phyloP scores from a whole-genome alignment of 768 basidiomycete species.

The Pilatotrama ljubarskyi region DNA sequence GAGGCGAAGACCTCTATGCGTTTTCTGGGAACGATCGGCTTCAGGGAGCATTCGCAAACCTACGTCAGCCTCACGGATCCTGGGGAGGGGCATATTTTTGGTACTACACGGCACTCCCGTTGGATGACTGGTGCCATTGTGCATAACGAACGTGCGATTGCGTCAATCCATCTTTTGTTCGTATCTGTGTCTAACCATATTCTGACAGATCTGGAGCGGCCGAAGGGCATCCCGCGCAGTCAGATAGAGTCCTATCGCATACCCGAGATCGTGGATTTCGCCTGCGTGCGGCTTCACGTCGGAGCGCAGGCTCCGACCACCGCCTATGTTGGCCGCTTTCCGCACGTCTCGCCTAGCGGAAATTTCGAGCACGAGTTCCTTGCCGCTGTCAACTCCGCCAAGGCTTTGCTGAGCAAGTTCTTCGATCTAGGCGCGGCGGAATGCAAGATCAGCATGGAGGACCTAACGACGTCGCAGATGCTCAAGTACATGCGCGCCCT shows the following conservation, averaged over 20 bases:
- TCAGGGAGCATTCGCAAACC: not conserved
- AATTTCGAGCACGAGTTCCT: too few species aligned
- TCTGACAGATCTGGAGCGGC: not conserved
- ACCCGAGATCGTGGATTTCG: not conserved
- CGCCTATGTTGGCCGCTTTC: not conserved
- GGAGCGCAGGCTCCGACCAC: not conserved
- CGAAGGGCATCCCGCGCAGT: not conserved
- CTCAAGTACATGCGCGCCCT: not conserved
- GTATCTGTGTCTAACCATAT: too few species aligned
- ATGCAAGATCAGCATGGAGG: slow-evolving; percentile 5
- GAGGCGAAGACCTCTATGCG: not conserved
- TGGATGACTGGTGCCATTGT: slow-evolving; percentile 1
- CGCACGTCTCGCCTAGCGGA: not conserved
- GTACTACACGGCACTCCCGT: not conserved
- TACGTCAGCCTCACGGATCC: slow-evolving; percentile 1
- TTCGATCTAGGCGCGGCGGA: slow-evolving; percentile 1
- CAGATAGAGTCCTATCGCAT: slow-evolving; percentile 6
- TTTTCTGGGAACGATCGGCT: not conserved
- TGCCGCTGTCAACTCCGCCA: too few species aligned
- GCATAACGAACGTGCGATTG: not conserved
- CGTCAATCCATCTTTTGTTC: too few species aligned
- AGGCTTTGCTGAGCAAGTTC: not conserved
- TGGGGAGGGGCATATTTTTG: not conserved
- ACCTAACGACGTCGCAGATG: not conserved
- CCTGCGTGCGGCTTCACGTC: not conserved